These are phyloP conservation scores for Trichoderma endophyticum DNA, from an alignment of 2,329 filamentous ascomycete genomes.

Conservation along the genomic window DNA sequence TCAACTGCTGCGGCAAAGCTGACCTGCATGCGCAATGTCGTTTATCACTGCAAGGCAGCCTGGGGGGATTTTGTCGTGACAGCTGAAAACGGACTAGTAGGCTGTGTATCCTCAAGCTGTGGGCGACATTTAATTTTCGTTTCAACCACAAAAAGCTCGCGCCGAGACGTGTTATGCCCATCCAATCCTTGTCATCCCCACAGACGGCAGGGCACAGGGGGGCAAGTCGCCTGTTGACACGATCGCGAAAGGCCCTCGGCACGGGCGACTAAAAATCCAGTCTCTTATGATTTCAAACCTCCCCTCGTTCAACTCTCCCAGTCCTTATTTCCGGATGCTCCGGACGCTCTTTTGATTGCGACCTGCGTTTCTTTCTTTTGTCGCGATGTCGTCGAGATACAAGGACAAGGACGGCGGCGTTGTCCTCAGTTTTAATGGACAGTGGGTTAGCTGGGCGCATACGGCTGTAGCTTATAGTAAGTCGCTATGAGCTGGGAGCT, in stretches of 20 bases:
- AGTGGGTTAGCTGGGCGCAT: conserved; percentile 88
- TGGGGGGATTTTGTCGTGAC: not conserved
- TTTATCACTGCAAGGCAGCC: not conserved
- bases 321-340: conserved; percentile 27
- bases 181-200: conserved; percentile 17
- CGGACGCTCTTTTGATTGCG: conserved; percentile 31
- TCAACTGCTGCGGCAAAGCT: not conserved
- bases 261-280: conserved; percentile 19
- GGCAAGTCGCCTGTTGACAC: conserved; percentile 18
- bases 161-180: conserved; percentile 14
- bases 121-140: not conserved
- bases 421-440: conserved; percentile 69
- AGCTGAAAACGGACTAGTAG: conserved; percentile 2
- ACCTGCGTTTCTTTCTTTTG: conserved; percentile 20
- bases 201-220: conserved; percentile 15
- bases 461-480: conserved; percentile 77
- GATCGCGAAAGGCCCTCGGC: conserved; percentile 22
- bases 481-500: conserved; percentile 28
- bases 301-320: conserved; percentile 12
- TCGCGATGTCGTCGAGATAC: conserved; percentile 45
- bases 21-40: conserved; percentile 8
- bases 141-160: conserved; percentile 17
- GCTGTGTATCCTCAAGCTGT: not conserved
- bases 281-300: conserved; percentile 14
- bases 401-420: conserved; percentile 64